These are phyloP conservation scores for Triticum turgidum DNA, from an alignment of 176 grass and related monocot genomes.

Conservation along the genomic window DNA sequence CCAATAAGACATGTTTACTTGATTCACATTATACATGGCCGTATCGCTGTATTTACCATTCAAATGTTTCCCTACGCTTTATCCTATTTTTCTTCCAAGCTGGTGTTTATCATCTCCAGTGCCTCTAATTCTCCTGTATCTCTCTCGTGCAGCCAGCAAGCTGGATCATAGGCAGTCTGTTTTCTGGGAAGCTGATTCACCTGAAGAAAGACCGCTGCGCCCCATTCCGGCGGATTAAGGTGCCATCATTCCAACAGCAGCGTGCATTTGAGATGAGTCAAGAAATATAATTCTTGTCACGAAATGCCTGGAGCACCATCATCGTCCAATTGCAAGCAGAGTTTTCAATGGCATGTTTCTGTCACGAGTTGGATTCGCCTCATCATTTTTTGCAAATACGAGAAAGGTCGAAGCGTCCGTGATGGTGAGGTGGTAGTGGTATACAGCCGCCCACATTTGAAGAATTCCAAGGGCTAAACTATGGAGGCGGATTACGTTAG, in stretches of 20 bases:
- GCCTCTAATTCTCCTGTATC: constrained; percentile 19
- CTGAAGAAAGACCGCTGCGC: constrained; percentile 60
- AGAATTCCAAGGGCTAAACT: neutral
- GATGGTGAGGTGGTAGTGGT: neutral
- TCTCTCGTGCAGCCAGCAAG: constrained; percentile 60
- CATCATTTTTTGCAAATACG: neutral
- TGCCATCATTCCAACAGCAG: constrained; percentile 35
- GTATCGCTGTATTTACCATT: neutral
- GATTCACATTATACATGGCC: neutral
- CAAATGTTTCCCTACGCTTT: neutral
- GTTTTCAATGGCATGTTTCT: neutral
- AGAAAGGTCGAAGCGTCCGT: neutral
- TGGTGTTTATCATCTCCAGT: neutral
- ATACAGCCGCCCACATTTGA: neutral
- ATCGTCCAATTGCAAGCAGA: neutral
- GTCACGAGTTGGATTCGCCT: neutral
- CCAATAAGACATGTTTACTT: neutral
- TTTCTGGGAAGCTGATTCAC: constrained; percentile 60
- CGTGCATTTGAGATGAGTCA: constrained; percentile 70
- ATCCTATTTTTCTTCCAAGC: neutral
- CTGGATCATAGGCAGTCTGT: constrained; percentile 72
- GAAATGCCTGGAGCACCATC: neutral
- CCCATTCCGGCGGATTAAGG: constrained; percentile 58
- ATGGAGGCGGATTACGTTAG: neutral
- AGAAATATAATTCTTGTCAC: constrained; percentile 60